Percentiles rank a stretch among this genome's conserved stretches.
phyloP scores from a whole-genome alignment of 345 rosid species.

The Triadica sebifera region DNA sequence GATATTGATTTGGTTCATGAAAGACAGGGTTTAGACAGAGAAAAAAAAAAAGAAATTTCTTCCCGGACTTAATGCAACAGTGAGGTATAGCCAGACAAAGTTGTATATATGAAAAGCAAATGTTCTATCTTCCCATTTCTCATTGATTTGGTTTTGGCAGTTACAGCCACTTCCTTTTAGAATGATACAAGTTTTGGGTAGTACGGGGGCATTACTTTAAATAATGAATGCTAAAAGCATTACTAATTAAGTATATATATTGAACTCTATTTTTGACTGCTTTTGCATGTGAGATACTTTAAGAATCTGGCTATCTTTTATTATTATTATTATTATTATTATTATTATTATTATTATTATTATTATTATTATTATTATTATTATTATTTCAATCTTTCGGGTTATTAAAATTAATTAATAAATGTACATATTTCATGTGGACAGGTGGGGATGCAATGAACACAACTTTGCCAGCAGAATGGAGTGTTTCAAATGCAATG shows the following conservation, averaged over 20 bases:
- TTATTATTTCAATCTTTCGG: too few relatives aligned
- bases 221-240: neutral
- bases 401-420: neutral
- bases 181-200: neutral
- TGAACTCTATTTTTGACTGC: slow-evolving; percentile 13
- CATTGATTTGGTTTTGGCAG: too few relatives aligned
- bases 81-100: neutral
- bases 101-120: too few relatives aligned
- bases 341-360: too few relatives aligned
- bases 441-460: slow-evolving; percentile 83
- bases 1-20: too few relatives aligned
- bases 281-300: neutral
- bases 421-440: neutral
- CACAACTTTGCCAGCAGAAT: slow-evolving; percentile 94
- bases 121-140: too few relatives aligned
- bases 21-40: too few relatives aligned
- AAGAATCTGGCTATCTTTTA: neutral
- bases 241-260: too few relatives aligned
- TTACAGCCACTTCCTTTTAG: neutral
- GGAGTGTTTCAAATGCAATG: slow-evolving; percentile 92
- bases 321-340: too few relatives aligned
- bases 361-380: too few relatives aligned
- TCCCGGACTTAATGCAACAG: too few relatives aligned
- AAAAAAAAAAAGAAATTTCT: too few relatives aligned
- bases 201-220: neutral